A percentile compares a stretch with the other conserved stretches of the same genome.
phyloP scores from a whole-genome alignment of 169 alveolate species.

The Eimeria praecox region DNA sequence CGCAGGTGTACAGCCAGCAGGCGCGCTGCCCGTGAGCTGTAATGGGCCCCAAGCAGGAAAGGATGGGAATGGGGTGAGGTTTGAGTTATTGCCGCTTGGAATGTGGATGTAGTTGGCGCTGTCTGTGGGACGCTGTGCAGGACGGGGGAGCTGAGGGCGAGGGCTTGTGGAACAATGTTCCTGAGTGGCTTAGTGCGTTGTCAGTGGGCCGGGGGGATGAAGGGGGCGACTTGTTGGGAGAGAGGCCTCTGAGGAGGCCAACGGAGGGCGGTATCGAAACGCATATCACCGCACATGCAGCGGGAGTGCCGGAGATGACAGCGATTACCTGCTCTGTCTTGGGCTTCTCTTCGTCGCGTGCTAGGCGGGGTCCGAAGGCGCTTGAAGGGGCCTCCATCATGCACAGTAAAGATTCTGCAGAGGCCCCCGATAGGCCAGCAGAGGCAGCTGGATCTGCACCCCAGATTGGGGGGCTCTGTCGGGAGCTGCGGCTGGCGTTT shows the following conservation, averaged over 20 bases:
- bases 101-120: too few relatives aligned
- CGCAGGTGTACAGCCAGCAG: slow-evolving; percentile 1
- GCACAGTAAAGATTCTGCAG: not conserved
- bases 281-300: slow-evolving; percentile 71
- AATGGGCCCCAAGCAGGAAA: not conserved
- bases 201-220: slow-evolving; percentile 47
- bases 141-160: slow-evolving; percentile 11
- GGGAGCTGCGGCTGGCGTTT: slow-evolving; percentile 50
- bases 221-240: slow-evolving; percentile 2
- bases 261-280: slow-evolving; percentile 68
- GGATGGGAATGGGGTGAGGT: not conserved
- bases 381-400: not conserved
- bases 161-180: slow-evolving; percentile 45
- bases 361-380: not conserved
- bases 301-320: slow-evolving; percentile 61
- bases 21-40: not conserved
- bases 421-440: not conserved
- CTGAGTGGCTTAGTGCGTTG: slow-evolving; percentile 48
- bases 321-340: slow-evolving; percentile 57
- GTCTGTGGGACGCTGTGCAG: slow-evolving; percentile 5
- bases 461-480: not conserved
- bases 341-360: not conserved
- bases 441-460: not conserved
- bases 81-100: not conserved
- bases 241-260: slow-evolving; percentile 12